Percentiles rank a stretch among this genome's conserved stretches.
These are phyloP conservation scores for Diutina scorzettiae DNA, from an alignment of 1,139 yeast genomes.

Conservation along the genomic window DNA sequence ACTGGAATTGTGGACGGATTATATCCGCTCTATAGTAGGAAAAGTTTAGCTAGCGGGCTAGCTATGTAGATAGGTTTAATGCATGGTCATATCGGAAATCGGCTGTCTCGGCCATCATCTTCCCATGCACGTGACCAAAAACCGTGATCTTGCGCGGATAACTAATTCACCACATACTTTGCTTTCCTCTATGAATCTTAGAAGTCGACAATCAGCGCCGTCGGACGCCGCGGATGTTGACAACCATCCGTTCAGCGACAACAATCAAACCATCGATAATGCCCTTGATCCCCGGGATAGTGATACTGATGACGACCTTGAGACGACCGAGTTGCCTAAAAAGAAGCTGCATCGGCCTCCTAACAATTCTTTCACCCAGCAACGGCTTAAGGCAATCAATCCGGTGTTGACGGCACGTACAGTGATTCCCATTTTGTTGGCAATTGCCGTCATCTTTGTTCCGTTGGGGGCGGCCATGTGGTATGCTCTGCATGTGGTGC, in stretches of 20 bases:
- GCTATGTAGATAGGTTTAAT: conserved; percentile 2
- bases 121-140: no score
- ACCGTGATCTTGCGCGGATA: background rate
- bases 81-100: no score
- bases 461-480: conserved; percentile 90
- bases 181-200: background rate
- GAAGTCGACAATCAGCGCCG: background rate
- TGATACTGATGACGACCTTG: background rate
- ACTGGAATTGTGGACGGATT: background rate
- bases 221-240: background rate
- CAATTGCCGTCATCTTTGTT: conserved; percentile 71
- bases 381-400: conserved; percentile 39
- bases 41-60: background rate
- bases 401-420: conserved; percentile 89
- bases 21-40: background rate
- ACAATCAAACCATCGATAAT: background rate
- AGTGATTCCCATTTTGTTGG: conserved; percentile 68
- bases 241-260: background rate
- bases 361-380: conserved; percentile 57
- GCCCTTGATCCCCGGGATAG: background rate
- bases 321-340: background rate
- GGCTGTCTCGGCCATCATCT: no score
- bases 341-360: conserved; percentile 31
- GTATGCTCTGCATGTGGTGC: conserved; percentile 64
- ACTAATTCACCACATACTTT: no score